Percentiles rank a stretch among this genome's conserved stretches.
phyloP scores from a whole-genome alignment of 768 basidiomycete species.

The Podaxis sp. region DNA sequence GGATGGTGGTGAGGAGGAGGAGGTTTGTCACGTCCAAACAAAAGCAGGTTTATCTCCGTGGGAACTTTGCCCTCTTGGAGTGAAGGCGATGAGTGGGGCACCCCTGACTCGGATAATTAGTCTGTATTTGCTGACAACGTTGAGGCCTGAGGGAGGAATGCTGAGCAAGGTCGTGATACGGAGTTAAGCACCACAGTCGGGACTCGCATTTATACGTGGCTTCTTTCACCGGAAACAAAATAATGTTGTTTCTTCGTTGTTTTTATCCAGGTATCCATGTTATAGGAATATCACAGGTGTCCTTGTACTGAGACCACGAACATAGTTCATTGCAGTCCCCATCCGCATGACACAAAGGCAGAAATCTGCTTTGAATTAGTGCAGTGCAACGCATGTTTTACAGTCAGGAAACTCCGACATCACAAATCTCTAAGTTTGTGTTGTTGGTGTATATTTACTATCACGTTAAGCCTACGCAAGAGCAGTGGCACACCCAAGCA shows the following conservation, averaged over 20 bases:
- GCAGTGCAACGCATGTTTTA: background rate
- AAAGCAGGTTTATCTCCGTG: background rate
- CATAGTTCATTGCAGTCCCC: background rate
- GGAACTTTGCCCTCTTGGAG: background rate
- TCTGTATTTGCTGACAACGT: background rate
- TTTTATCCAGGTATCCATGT: background rate
- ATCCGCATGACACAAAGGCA: background rate
- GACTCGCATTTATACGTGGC: background rate
- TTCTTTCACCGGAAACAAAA: background rate
- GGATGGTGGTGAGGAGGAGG: conserved; percentile 25
- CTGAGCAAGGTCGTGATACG: background rate
- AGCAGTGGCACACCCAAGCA: background rate
- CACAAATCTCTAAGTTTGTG: background rate
- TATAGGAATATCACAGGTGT: background rate
- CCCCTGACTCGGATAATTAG: background rate
- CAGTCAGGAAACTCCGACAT: background rate
- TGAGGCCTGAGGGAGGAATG: background rate
- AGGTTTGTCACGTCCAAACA: background rate
- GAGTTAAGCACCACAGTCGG: background rate
- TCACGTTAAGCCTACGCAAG: background rate
- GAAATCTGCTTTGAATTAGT: background rate
- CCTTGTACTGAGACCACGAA: background rate
- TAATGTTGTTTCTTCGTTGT: background rate
- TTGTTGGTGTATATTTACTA: background rate
- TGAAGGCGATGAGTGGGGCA: background rate